These are phyloP conservation scores for Mycosphaerelloides madeirae DNA, from an alignment of 2,329 filamentous ascomycete species.

Conservation along the genomic window DNA sequence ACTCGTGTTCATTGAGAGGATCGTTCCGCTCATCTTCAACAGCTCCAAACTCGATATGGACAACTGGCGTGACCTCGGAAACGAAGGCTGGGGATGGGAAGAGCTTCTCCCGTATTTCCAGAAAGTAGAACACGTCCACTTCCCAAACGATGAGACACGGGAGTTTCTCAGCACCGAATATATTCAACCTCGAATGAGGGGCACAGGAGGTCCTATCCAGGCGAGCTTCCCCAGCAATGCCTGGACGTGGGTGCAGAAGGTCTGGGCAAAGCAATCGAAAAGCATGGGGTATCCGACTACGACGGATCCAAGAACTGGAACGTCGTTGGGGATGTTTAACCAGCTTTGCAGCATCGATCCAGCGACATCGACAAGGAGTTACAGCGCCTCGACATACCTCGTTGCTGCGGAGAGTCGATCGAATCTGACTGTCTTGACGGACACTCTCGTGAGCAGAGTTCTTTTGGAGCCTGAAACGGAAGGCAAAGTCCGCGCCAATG, in stretches of 20 bases:
- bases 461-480: slow-evolving; percentile 26
- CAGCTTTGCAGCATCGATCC: background rate
- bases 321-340: slow-evolving; percentile 1
- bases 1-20: too few relatives aligned
- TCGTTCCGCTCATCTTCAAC: too few relatives aligned
- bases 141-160: background rate
- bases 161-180: slow-evolving; percentile 1
- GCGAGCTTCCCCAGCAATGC: background rate
- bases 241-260: background rate
- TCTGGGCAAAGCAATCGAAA: slow-evolving; percentile 1
- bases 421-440: slow-evolving; percentile 31
- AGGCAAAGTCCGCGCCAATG: too few relatives aligned
- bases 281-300: slow-evolving; percentile 1
- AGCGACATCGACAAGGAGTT: too few relatives aligned
- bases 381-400: slow-evolving; percentile 32
- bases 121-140: slow-evolving; percentile 15
- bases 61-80: slow-evolving; percentile 15
- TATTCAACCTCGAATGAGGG: background rate
- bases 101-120: slow-evolving; percentile 26
- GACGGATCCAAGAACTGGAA: background rate
- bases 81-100: slow-evolving; percentile 29
- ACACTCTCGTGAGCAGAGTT: slow-evolving; percentile 27
- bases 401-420: slow-evolving; percentile 25
- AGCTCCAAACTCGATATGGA: too few relatives aligned
- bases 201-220: slow-evolving; percentile 1